Conservation (phyloP, 306 rosid genomes). For the Sesbania bispinosa region DNA sequence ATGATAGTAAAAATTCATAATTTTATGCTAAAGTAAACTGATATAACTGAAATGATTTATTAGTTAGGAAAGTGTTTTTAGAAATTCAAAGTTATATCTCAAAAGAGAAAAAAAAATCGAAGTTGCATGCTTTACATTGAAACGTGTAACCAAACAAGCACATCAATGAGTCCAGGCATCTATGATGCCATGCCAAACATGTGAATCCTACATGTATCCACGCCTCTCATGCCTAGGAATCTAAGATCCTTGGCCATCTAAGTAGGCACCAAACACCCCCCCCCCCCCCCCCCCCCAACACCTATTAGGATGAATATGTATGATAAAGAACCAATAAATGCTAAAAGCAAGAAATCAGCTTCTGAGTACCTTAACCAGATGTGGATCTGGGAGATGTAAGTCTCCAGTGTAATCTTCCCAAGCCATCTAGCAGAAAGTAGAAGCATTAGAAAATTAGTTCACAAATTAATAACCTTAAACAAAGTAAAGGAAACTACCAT, state of each 20-base stretch:
- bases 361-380: constrained; percentile 85
- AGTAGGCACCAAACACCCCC: constrained; percentile 8
- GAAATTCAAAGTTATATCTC: not conserved
- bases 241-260: not conserved
- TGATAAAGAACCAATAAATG: not conserved
- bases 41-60: not conserved
- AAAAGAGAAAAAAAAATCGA: not conserved
- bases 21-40: not conserved
- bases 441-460: constrained; percentile 7
- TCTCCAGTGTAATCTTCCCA: constrained; percentile 94
- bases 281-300: no score
- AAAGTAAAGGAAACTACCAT: constrained; percentile 15
- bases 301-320: not conserved
- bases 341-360: constrained; percentile 11
- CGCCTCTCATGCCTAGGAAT: constrained; percentile 4
- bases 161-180: not conserved
- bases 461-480: constrained; percentile 6
- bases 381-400: constrained; percentile 95
- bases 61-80: not conserved
- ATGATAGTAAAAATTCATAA: not conserved
- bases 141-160: constrained; percentile 2
- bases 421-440: constrained; percentile 68
- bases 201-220: constrained; percentile 1
- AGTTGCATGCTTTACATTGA: constrained; percentile 1
- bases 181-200: not conserved